Conservation (phyloP, 495 filamentous ascomycete genomes). For the Hyphodiscus hymeniophilus region DNA sequence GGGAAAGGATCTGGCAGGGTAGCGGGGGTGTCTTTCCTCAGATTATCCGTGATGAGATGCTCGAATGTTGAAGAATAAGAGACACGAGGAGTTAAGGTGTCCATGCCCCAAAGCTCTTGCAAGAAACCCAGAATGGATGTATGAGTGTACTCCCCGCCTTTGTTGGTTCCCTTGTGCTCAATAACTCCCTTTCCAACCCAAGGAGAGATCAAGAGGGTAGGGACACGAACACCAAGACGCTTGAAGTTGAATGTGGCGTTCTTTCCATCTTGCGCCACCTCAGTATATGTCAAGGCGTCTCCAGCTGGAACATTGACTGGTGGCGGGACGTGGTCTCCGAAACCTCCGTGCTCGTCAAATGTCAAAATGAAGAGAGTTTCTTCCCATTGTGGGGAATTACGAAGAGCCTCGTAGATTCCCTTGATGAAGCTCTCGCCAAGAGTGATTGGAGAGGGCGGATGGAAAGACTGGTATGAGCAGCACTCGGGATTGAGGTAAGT, state of each 20-base stretch:
- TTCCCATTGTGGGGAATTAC: conserved; percentile 36
- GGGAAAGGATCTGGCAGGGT: conserved; percentile 24
- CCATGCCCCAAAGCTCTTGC: conserved; percentile 34
- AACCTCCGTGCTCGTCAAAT: conserved; percentile 43
- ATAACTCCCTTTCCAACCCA: conserved; percentile 35
- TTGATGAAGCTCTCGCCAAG: conserved; percentile 42
- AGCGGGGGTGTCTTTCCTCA: conserved; percentile 27
- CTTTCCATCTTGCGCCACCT: conserved; percentile 31
- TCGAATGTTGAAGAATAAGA: conserved; percentile 36
- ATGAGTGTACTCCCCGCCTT: conserved; percentile 35
- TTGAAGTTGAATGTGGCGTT: conserved; percentile 37
- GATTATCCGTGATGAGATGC: conserved; percentile 27
- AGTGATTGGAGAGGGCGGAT: conserved; percentile 37
- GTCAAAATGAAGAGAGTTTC: conserved; percentile 40
- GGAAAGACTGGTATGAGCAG: conserved; percentile 42
- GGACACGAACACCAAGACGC: conserved; percentile 40
- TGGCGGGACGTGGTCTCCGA: conserved; percentile 42
- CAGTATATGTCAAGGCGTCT: conserved; percentile 37
- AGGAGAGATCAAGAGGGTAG: conserved; percentile 42
- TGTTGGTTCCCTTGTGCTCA: conserved; percentile 38
- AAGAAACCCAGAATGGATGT: conserved; percentile 35
- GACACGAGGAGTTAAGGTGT: conserved; percentile 34
- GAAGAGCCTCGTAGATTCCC: conserved; percentile 40
- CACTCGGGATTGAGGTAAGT: conserved; percentile 45
- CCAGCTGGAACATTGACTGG: conserved; percentile 30